Evolutionary conservation across 495 filamentous ascomycete species (phyloP).

Genomic region (Penicillium fimorum): DNA sequence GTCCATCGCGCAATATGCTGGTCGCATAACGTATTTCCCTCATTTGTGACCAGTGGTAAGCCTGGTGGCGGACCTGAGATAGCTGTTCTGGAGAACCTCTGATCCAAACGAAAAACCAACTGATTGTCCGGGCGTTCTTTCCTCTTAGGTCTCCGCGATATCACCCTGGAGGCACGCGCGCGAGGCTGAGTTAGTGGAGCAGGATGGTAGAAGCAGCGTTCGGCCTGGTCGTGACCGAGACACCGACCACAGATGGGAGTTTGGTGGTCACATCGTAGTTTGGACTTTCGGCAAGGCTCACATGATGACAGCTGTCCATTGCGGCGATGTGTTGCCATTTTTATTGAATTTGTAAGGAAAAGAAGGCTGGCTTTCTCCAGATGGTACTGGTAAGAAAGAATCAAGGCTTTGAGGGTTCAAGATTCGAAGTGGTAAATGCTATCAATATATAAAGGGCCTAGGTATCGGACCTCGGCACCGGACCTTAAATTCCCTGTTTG

Average conservation of each 20-base stretch:
- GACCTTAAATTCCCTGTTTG: no score
- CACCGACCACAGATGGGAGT: conserved; percentile 30
- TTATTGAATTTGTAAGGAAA: no score
- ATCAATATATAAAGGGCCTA: no score
- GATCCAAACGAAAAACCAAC: background rate
- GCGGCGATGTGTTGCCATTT: conserved; percentile 29
- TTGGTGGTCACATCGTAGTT: conserved; percentile 42
- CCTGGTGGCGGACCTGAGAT: background rate
- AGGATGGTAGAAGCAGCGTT: conserved; percentile 33
- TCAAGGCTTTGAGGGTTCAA: no score
- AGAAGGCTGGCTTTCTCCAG: no score
- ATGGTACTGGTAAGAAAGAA: no score
- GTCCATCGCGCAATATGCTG: conserved; percentile 1
- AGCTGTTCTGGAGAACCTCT: background rate
- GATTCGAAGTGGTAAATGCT: no score
- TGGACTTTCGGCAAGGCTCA: conserved; percentile 46
- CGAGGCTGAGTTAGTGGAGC: conserved; percentile 26
- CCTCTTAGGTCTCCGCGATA: background rate
- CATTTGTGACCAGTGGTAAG: background rate
- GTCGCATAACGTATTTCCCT: background rate
- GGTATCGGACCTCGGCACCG: no score
- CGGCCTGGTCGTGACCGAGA: conserved; percentile 13
- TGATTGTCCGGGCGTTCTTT: background rate
- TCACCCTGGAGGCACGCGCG: background rate
- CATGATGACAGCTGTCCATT: conserved; percentile 45